Evolutionary conservation across 2,329 filamentous ascomycete genomes (phyloP).

Genomic region (Apiospora hydei): DNA sequence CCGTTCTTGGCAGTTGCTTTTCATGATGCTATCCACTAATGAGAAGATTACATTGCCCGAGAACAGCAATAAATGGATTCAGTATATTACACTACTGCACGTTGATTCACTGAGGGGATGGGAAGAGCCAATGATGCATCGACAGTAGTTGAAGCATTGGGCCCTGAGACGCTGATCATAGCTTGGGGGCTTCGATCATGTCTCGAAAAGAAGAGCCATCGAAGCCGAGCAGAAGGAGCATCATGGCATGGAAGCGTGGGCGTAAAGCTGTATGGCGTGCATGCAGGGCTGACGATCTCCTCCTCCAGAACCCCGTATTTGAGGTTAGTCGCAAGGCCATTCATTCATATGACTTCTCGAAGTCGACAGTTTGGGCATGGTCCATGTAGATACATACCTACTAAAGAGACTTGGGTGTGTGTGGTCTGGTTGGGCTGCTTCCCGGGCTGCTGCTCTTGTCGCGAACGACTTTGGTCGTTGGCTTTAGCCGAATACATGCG

Average conservation of each 20-base stretch:
- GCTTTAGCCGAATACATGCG: slow-evolving; percentile 1
- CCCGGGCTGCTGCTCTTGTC: not conserved
- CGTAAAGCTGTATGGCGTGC: not conserved
- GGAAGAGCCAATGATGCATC: slow-evolving; percentile 7
- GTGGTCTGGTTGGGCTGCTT: not conserved
- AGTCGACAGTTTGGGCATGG: not conserved
- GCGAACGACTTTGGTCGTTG: not conserved
- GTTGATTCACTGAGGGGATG: slow-evolving; percentile 1
- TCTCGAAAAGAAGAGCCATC: slow-evolving; percentile 15
- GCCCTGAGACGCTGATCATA: slow-evolving; percentile 20
- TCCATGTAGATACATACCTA: not conserved
- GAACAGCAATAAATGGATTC: slow-evolving; percentile 10
- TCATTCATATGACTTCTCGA: not conserved
- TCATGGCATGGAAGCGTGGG: not conserved
- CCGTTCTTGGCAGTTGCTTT: slow-evolving; percentile 15
- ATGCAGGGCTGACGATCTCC: not conserved
- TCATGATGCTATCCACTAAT: not conserved
- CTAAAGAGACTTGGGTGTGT: not conserved
- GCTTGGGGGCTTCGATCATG: slow-evolving; percentile 8
- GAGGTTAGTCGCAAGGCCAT: not conserved
- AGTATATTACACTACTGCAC: slow-evolving; percentile 9
- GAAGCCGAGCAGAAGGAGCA: slow-evolving; percentile 1
- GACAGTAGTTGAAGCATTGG: not conserved
- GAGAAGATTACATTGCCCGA: slow-evolving; percentile 1
- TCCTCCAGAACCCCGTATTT: not conserved